Conservation (phyloP, 176 grass and related monocot species). For the Themeda triandra region DNA sequence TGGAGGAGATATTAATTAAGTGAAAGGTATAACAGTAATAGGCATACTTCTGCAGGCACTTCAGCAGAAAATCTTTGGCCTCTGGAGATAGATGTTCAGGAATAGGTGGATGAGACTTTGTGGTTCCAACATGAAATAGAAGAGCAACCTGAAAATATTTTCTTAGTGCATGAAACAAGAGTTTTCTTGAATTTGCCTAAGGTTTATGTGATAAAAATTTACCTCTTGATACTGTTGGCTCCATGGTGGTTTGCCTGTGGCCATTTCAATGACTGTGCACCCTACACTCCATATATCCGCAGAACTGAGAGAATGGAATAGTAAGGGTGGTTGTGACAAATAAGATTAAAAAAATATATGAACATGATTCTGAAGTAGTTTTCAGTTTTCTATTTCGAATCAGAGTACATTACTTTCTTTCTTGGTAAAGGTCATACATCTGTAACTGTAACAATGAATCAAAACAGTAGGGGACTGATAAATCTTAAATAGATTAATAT, state of each 20-base stretch:
- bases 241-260: slow-evolving; percentile 97
- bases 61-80: slow-evolving; percentile 95
- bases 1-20: slow-evolving; percentile 12
- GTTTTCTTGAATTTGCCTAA: neutral
- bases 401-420: neutral
- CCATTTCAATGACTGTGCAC: slow-evolving; percentile 99
- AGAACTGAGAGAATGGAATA: slow-evolving; percentile 57
- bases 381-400: slow-evolving; percentile 7
- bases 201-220: neutral
- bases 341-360: neutral
- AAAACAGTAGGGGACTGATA: neutral
- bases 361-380: neutral
- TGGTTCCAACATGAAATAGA: slow-evolving; percentile 96
- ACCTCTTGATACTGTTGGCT: slow-evolving; percentile 98
- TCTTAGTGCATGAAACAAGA: neutral
- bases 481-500: slow-evolving; percentile 10
- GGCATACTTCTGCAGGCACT: slow-evolving; percentile 97
- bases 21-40: slow-evolving; percentile 11
- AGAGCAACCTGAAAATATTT: slow-evolving; percentile 75
- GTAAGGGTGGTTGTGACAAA: slow-evolving; percentile 3
- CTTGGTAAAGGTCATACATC: slow-evolving; percentile 28
- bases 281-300: slow-evolving; percentile 99
- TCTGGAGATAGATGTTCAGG: slow-evolving; percentile 90
- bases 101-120: slow-evolving; percentile 97
- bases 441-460: neutral